These are phyloP conservation scores for Poa annua DNA, from an alignment of 176 grass and related monocot species.

Conservation along the genomic window DNA sequence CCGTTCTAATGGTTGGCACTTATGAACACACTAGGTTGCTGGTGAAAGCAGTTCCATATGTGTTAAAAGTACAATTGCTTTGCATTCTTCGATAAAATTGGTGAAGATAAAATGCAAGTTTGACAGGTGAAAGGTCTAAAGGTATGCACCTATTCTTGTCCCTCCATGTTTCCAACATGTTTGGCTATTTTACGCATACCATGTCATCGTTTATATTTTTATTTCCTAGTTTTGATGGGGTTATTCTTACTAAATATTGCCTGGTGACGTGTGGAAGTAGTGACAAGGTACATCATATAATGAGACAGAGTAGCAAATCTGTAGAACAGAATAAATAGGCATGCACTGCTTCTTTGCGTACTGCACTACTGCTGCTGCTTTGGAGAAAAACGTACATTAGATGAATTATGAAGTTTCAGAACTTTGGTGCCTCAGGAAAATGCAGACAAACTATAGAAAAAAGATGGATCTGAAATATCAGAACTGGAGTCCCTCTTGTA, in stretches of 20 bases:
- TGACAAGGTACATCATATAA: background rate
- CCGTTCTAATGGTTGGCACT: constrained; percentile 91
- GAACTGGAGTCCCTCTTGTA: background rate
- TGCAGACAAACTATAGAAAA: background rate
- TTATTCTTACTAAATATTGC: background rate
- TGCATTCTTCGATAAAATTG: background rate
- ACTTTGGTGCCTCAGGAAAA: background rate
- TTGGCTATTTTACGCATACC: background rate
- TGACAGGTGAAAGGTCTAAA: background rate
- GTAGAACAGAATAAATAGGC: background rate
- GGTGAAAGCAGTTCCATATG: background rate
- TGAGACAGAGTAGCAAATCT: background rate
- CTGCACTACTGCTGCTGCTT: background rate
- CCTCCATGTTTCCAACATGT: background rate
- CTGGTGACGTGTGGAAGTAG: background rate
- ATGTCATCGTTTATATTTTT: background rate
- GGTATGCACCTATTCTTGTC: background rate
- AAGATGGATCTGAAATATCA: background rate
- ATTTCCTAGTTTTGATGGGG: background rate
- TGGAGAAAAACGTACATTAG: background rate
- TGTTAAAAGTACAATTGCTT: background rate
- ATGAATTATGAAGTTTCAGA: background rate
- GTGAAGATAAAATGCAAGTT: constrained; percentile 4
- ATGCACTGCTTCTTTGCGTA: background rate
- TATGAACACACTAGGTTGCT: constrained; percentile 15